Percentiles rank a stretch among this genome's conserved stretches.
Conservation (phyloP, 306 rosid genomes). For the Quercus robur region DNA sequence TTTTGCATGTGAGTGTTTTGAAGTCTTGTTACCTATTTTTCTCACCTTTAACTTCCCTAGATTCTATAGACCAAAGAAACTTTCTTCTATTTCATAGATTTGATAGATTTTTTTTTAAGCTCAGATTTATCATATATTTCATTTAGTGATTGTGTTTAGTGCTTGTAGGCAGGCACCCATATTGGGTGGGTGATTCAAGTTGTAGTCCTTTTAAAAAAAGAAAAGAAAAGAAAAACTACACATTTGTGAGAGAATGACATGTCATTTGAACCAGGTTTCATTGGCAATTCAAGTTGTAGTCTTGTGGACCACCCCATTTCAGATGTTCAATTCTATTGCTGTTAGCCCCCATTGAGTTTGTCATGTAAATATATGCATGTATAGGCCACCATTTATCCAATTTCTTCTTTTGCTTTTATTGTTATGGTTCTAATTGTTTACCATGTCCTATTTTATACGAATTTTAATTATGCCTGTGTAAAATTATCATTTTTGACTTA, state of each 20-base stretch:
- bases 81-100: background rate
- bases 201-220: background rate
- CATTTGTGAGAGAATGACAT: too few species aligned
- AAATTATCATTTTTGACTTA: background rate
- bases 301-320: background rate
- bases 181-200: background rate
- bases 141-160: background rate
- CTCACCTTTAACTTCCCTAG: background rate
- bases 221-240: too few species aligned
- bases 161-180: background rate
- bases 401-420: background rate
- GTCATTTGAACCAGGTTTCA: too few species aligned
- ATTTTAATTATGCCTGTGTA: background rate
- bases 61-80: background rate
- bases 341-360: background rate
- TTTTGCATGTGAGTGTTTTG: slow-evolving; percentile 68
- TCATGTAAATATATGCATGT: background rate
- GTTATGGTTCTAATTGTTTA: background rate
- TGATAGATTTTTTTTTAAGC: background rate
- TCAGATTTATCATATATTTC: background rate
- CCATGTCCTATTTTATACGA: background rate
- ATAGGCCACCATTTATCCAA: background rate
- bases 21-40: background rate
- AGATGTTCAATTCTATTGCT: background rate
- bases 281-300: too few species aligned